Conservation (phyloP, 1,284 basidiomycete genomes). For the Xerocomus minutiporus region DNA sequence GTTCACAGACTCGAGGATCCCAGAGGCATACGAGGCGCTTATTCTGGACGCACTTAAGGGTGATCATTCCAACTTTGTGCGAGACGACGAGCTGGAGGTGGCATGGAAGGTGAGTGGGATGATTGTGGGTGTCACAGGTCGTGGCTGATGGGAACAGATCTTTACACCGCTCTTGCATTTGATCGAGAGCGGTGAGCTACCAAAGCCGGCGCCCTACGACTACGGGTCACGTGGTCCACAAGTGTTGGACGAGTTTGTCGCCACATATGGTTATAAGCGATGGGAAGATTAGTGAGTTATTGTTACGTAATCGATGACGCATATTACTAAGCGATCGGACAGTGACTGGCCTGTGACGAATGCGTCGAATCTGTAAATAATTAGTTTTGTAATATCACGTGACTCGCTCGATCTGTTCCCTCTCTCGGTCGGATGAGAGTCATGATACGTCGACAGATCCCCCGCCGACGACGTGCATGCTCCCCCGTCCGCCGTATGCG, state of each 20-base stretch:
- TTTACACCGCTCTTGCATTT: constrained; percentile 93
- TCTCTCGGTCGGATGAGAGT: constrained; percentile 11
- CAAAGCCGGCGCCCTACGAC: constrained; percentile 74
- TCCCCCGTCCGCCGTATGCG: constrained; percentile 6
- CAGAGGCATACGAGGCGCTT: constrained; percentile 91
- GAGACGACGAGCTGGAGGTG: constrained; percentile 90
- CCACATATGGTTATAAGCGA: constrained; percentile 76
- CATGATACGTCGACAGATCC: constrained; percentile 22
- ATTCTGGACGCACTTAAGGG: constrained; percentile 88
- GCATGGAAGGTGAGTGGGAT: constrained; percentile 79
- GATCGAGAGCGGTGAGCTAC: constrained; percentile 68
- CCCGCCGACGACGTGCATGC: constrained; percentile 28
- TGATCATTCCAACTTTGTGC: constrained; percentile 90
- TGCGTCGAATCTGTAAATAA: constrained; percentile 19
- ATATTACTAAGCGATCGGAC: background rate
- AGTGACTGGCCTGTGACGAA: constrained; percentile 27
- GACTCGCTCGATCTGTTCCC: constrained; percentile 13
- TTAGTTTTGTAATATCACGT: constrained; percentile 18
- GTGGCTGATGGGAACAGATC: constrained; percentile 50
- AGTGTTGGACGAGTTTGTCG: constrained; percentile 73
- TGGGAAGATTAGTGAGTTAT: constrained; percentile 68
- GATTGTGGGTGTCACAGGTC: constrained; percentile 1
- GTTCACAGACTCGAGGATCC: constrained; percentile 84
- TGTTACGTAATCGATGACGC: background rate
- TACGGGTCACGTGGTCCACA: constrained; percentile 94